A percentile compares a stretch with the other conserved stretches of the same genome.
These are phyloP conservation scores for Trichophyton schoenleinii DNA, from an alignment of 2,329 filamentous ascomycete genomes.

Conservation along the genomic window DNA sequence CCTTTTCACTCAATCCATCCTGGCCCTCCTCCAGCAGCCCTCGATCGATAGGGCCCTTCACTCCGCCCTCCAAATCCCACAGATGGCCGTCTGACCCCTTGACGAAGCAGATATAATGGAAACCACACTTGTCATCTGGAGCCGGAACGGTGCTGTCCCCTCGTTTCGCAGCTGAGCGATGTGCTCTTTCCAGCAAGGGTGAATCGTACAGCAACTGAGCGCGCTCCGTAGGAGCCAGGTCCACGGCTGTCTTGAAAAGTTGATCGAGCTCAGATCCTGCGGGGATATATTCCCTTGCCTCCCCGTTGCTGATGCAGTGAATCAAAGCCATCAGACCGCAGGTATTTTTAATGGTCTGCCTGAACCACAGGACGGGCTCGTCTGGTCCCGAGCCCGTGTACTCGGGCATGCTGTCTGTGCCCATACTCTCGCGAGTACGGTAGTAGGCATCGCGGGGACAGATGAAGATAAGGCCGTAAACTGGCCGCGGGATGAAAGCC, in stretches of 20 bases:
- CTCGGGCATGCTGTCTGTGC: constrained; percentile 24
- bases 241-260: constrained; percentile 34
- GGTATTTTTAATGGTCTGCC: constrained; percentile 46
- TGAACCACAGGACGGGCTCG: constrained; percentile 47
- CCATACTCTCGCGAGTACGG: constrained; percentile 31
- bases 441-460: constrained; percentile 34
- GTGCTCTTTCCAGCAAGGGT: constrained; percentile 17
- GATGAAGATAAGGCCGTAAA: constrained; percentile 41
- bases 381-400: constrained; percentile 37
- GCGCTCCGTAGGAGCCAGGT: constrained; percentile 34
- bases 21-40: constrained; percentile 20
- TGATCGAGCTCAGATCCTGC: constrained; percentile 34
- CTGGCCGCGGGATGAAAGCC: constrained; percentile 40
- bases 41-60: constrained; percentile 22
- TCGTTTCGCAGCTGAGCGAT: constrained; percentile 15
- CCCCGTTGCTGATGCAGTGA: constrained; percentile 42
- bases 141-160: constrained; percentile 17
- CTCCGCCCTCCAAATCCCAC: constrained; percentile 25
- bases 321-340: constrained; percentile 48
- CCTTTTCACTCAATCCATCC: constrained; percentile 21
- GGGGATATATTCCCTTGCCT: constrained; percentile 31
- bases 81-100: constrained; percentile 22
- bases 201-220: constrained; percentile 40
- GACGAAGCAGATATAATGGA: constrained; percentile 25
- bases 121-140: constrained; percentile 13